Conservation (phyloP, 371 early-diverging fungal genomes). For the Haplosporangium sp. region DNA sequence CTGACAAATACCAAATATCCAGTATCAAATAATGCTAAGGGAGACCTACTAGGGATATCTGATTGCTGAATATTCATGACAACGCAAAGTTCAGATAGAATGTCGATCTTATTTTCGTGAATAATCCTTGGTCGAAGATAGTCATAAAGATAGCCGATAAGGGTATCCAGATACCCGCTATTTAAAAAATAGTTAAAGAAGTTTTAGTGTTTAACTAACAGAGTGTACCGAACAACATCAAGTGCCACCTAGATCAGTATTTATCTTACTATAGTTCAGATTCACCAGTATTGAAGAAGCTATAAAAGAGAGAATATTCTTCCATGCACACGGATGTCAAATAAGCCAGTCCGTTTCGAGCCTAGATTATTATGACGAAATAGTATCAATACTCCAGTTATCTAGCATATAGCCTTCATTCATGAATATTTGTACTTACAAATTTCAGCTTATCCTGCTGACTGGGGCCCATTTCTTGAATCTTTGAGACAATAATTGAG, state of each 20-base stretch:
- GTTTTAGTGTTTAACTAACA: not conserved
- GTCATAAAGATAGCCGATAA: slow-evolving; percentile 80
- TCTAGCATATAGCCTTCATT: not conserved
- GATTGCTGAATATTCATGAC: slow-evolving; percentile 69
- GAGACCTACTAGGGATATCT: slow-evolving; percentile 63
- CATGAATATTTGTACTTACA: slow-evolving; percentile 58
- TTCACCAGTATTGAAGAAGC: slow-evolving; percentile 80
- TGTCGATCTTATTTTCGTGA: slow-evolving; percentile 81
- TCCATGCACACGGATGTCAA: slow-evolving; percentile 84
- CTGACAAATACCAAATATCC: too few relatives aligned
- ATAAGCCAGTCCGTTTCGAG: slow-evolving; percentile 82
- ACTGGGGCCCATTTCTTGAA: slow-evolving; percentile 68
- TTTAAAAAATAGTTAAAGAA: not conserved
- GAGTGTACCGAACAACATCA: not conserved
- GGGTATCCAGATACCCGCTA: slow-evolving; percentile 77
- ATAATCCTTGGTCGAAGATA: slow-evolving; percentile 88
- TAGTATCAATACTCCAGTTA: not conserved
- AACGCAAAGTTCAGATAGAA: slow-evolving; percentile 85
- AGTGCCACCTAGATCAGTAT: not conserved
- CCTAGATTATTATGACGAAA: slow-evolving; percentile 54
- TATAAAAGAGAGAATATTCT: slow-evolving; percentile 80
- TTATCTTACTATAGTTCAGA: slow-evolving; percentile 64
- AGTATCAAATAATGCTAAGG: not conserved
- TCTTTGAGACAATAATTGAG: slow-evolving; percentile 71
- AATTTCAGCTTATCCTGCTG: slow-evolving; percentile 72